Percentiles rank a stretch among this genome's conserved stretches.
These are phyloP conservation scores for Venturia oleaginea DNA, from an alignment of 2,329 filamentous ascomycete genomes.

Conservation along the genomic window DNA sequence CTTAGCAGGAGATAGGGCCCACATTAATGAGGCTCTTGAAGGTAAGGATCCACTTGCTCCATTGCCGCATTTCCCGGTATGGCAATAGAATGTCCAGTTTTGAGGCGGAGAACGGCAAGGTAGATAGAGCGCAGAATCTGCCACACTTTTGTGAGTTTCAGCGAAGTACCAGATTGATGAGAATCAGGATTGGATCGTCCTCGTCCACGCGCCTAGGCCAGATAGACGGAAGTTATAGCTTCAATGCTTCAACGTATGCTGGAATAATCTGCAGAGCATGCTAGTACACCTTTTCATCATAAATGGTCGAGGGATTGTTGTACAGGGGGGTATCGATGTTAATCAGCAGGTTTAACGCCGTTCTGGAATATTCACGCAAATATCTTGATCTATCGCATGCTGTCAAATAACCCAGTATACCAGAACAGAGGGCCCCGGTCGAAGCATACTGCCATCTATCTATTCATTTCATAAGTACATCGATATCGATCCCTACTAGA, in stretches of 20 bases:
- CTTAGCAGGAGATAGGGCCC: neutral
- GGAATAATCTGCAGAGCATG: too few species aligned
- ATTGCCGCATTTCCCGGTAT: neutral
- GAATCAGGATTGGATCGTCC: neutral
- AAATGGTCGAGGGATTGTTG: too few species aligned
- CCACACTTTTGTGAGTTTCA: neutral
- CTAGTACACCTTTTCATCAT: too few species aligned
- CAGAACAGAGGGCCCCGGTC: too few species aligned
- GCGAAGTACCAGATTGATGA: constrained; percentile 1
- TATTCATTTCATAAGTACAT: too few species aligned
- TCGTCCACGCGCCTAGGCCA: neutral
- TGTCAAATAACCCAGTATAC: too few species aligned
- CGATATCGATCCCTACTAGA: too few species aligned
- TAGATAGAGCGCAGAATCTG: neutral
- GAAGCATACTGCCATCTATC: too few species aligned
- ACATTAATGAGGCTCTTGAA: neutral
- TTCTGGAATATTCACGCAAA: too few species aligned
- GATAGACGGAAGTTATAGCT: neutral
- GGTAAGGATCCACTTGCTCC: neutral
- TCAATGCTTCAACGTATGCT: neutral
- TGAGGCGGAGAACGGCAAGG: neutral
- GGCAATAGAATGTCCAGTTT: neutral
- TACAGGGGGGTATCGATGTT: too few species aligned
- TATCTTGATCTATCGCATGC: too few species aligned
- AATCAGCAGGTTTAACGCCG: too few species aligned